A percentile compares a stretch with the other conserved stretches of the same genome.
phyloP scores from a whole-genome alignment of 495 filamentous ascomycete genomes.

The Talaromyces thailandensis region DNA sequence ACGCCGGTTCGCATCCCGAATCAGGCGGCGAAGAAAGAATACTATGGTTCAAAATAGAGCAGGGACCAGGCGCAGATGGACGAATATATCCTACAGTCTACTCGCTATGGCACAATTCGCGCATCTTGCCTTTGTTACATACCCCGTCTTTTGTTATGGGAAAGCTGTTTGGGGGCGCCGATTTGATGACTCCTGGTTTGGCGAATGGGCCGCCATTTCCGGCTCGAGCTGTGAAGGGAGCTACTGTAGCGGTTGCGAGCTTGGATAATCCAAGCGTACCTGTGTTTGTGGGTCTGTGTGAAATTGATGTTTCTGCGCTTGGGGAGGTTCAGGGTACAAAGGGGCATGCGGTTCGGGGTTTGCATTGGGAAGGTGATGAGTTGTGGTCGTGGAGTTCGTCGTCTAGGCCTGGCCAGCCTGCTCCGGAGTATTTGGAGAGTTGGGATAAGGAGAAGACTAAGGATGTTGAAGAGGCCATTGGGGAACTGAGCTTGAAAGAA shows the following conservation, averaged over 20 bases:
- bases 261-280: constrained; percentile 52
- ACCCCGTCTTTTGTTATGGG: constrained; percentile 53
- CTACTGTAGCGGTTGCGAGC: constrained; percentile 59
- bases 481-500: constrained; percentile 18
- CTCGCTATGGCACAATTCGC: constrained; percentile 57
- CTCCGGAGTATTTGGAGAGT: constrained; percentile 41
- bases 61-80: constrained; percentile 35
- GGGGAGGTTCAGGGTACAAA: constrained; percentile 53
- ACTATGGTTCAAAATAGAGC: constrained; percentile 62
- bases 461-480: constrained; percentile 12
- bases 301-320: constrained; percentile 54
- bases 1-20: constrained; percentile 48
- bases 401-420: constrained; percentile 40
- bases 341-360: constrained; percentile 56
- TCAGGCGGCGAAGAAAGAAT: constrained; percentile 49
- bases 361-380: constrained; percentile 72
- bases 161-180: constrained; percentile 57
- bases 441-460: constrained; percentile 27
- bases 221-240: constrained; percentile 46
- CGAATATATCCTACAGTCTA: constrained; percentile 61
- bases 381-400: constrained; percentile 55
- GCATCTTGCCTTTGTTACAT: constrained; percentile 53
- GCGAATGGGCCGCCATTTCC: constrained; percentile 64
- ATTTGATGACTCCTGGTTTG: constrained; percentile 69
- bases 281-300: constrained; percentile 56